Conservation (phyloP, 768 basidiomycete species). For the Kwoniella sp. region DNA sequence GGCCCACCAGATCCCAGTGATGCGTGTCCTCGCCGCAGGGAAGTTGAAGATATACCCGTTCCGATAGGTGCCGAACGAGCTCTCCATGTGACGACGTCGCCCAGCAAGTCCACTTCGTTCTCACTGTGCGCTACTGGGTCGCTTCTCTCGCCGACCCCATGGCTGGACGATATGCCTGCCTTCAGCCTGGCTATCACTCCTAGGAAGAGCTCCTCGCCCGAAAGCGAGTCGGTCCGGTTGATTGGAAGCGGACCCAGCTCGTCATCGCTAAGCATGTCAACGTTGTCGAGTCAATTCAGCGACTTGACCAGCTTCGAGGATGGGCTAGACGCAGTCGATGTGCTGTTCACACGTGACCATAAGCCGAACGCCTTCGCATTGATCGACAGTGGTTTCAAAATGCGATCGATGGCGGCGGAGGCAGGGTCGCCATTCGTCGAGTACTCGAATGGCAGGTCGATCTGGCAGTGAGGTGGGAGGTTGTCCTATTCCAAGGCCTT, state of each 20-base stretch:
- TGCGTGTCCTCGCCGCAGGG: neutral
- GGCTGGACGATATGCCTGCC: slow-evolving; percentile 7
- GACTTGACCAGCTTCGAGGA: slow-evolving; percentile 2
- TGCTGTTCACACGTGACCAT: too few species aligned
- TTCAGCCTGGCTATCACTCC: neutral
- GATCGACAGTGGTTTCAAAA: neutral
- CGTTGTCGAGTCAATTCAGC: slow-evolving; percentile 1
- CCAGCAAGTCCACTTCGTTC: neutral
- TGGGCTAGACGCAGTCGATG: neutral
- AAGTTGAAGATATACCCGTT: neutral
- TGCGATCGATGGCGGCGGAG: neutral
- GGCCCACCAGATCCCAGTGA: neutral
- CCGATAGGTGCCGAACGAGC: slow-evolving; percentile 5
- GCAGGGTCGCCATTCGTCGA: neutral
- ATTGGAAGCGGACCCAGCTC: slow-evolving; percentile 2
- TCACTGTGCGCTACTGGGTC: neutral
- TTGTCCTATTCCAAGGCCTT: neutral
- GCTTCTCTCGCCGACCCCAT: neutral
- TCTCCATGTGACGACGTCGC: neutral
- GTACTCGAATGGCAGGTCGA: neutral
- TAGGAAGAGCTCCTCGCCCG: too few species aligned
- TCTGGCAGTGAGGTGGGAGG: neutral
- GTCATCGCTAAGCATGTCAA: slow-evolving; percentile 5
- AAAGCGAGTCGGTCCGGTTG: too few species aligned
- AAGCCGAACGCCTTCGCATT: too few species aligned